These are phyloP conservation scores for Botrytis tulipae DNA, from an alignment of 2,329 filamentous ascomycete species.

Conservation along the genomic window DNA sequence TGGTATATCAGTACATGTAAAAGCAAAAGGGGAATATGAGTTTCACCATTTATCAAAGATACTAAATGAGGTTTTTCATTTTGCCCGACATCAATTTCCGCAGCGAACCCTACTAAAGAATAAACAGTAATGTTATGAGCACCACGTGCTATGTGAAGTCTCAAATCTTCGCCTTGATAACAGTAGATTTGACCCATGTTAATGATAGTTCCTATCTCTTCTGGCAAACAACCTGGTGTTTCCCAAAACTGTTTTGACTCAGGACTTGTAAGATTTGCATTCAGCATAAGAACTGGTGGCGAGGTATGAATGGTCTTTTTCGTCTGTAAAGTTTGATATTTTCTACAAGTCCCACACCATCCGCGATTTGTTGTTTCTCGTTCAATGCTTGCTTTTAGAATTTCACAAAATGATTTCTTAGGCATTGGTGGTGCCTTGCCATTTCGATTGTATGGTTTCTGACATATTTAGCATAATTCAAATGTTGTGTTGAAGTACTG, in stretches of 20 bases:
- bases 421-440: slow-evolving; percentile 52
- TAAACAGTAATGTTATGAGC: slow-evolving; percentile 83
- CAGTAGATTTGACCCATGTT: slow-evolving; percentile 91
- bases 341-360: slow-evolving; percentile 88
- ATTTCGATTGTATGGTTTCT: slow-evolving; percentile 51
- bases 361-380: slow-evolving; percentile 84
- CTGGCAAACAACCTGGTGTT: slow-evolving; percentile 84
- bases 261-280: slow-evolving; percentile 69
- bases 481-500: slow-evolving; percentile 17
- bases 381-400: slow-evolving; percentile 90
- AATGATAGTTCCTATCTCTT: slow-evolving; percentile 89
- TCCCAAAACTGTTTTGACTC: slow-evolving; percentile 83
- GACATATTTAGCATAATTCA: slow-evolving; percentile 24
- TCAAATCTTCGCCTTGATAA: slow-evolving; percentile 88
- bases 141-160: slow-evolving; percentile 73
- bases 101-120: slow-evolving; percentile 84
- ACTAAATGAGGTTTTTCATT: slow-evolving; percentile 89
- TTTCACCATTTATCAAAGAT: slow-evolving; percentile 78
- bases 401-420: slow-evolving; percentile 75
- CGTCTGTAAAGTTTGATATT: slow-evolving; percentile 84
- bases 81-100: slow-evolving; percentile 83
- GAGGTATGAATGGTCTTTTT: slow-evolving; percentile 80
- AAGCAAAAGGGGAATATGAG: not conserved
- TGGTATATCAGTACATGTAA: slow-evolving; percentile 23
- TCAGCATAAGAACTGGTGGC: slow-evolving; percentile 84